Evolutionary conservation across 1,284 basidiomycete genomes (phyloP).

Genomic region (Porodaedalea pini): DNA sequence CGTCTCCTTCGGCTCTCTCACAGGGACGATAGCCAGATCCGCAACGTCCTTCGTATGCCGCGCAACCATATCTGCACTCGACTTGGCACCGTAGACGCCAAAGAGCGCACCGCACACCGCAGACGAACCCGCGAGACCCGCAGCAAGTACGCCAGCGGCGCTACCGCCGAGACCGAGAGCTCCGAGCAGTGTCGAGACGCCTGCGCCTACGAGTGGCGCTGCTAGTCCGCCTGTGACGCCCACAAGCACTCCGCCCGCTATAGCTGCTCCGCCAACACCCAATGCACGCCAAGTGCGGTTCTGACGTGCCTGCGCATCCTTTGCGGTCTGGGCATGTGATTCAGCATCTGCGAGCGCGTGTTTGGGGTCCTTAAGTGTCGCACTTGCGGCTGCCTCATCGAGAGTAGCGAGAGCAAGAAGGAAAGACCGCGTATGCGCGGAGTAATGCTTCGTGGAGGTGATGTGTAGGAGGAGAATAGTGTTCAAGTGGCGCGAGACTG

Average conservation of each 20-base stretch:
- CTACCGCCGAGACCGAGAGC: slow-evolving; percentile 54
- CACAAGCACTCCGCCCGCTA: slow-evolving; percentile 53
- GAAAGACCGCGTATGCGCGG: slow-evolving; percentile 51
- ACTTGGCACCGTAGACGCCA: slow-evolving; percentile 52
- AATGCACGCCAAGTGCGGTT: slow-evolving; percentile 41
- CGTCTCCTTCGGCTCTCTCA: slow-evolving; percentile 40
- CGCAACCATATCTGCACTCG: slow-evolving; percentile 46
- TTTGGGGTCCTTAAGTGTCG: slow-evolving; percentile 48
- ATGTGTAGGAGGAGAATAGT: slow-evolving; percentile 50
- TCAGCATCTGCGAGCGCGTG: slow-evolving; percentile 44
- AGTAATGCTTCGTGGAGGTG: slow-evolving; percentile 47
- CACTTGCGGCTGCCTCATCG: slow-evolving; percentile 44
- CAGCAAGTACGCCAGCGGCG: slow-evolving; percentile 48
- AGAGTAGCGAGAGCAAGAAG: slow-evolving; percentile 38
- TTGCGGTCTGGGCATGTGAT: slow-evolving; percentile 35
- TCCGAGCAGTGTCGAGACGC: slow-evolving; percentile 45
- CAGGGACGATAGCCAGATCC: slow-evolving; percentile 51
- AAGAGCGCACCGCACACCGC: slow-evolving; percentile 57
- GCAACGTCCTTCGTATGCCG: slow-evolving; percentile 50
- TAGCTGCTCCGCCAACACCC: slow-evolving; percentile 51
- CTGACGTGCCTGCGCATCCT: slow-evolving; percentile 33
- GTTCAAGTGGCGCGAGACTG: slow-evolving; percentile 41
- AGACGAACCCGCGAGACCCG: slow-evolving; percentile 52
- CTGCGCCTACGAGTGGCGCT: slow-evolving; percentile 56
- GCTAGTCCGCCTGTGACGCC: slow-evolving; percentile 56